Conservation (phyloP, 1,284 basidiomycete species). For the Earliella scabrosa region DNA sequence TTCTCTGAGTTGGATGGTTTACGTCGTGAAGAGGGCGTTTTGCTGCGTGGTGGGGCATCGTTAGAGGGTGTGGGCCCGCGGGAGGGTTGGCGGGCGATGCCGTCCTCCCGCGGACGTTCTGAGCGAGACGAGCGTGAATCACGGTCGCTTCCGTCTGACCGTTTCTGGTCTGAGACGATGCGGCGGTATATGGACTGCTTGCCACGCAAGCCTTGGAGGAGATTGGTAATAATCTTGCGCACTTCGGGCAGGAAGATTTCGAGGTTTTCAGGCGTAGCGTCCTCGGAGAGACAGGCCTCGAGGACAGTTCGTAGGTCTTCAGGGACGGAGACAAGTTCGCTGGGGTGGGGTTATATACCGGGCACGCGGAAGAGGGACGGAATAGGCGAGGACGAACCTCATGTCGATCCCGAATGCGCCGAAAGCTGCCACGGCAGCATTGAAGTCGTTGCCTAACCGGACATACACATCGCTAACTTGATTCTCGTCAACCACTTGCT, state of each 20-base stretch:
- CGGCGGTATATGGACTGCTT: conserved; percentile 87
- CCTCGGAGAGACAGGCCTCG: conserved; percentile 90
- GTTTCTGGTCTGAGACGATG: conserved; percentile 62
- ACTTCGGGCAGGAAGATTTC: conserved; percentile 92
- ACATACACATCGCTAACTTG: conserved; percentile 98
- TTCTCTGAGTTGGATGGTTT: conserved; percentile 37
- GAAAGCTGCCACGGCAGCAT: conserved; percentile 91
- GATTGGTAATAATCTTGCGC: conserved; percentile 90
- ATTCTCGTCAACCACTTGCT: conserved; percentile 73
- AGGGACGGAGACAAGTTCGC: conserved; percentile 89
- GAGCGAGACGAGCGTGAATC: conserved; percentile 48
- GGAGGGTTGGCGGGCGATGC: conserved; percentile 19
- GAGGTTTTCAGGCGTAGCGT: conserved; percentile 85
- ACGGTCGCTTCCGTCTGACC: conserved; percentile 47
- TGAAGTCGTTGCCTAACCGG: conserved; percentile 96
- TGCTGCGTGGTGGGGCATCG: conserved; percentile 21
- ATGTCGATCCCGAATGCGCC: conserved; percentile 87
- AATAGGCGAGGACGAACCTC: conserved; percentile 53
- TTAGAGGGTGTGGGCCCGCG: conserved; percentile 22
- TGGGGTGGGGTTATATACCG: conserved; percentile 35
- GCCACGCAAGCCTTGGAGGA: conserved; percentile 82
- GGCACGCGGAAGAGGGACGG: conserved; percentile 5
- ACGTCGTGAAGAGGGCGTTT: conserved; percentile 28
- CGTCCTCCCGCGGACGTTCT: conserved; percentile 20
- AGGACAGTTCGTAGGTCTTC: conserved; percentile 88